Percentiles rank a stretch among this genome's conserved stretches.
Conservation (phyloP, 805 yeast species). For the Yarrowia phangngaensis region DNA sequence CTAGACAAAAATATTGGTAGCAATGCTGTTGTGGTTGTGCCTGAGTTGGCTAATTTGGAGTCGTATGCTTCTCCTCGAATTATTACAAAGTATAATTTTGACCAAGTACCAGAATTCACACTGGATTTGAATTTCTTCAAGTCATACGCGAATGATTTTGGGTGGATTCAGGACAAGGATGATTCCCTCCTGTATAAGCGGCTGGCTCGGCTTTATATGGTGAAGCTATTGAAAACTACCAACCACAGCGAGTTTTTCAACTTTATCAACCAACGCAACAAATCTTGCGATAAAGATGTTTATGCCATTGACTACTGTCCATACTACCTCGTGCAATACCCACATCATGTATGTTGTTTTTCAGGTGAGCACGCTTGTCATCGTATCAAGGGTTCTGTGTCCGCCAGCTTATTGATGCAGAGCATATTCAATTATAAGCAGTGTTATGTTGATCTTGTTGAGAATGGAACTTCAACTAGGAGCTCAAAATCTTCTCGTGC, state of each 20-base stretch:
- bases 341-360: not conserved
- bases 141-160: not conserved
- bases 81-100: not conserved
- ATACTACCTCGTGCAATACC: constrained; percentile 1
- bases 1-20: constrained; percentile 8
- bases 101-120: not conserved
- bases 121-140: not conserved
- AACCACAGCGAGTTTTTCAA: not conserved
- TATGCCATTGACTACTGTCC: constrained; percentile 7
- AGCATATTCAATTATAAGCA: constrained; percentile 1
- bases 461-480: not conserved
- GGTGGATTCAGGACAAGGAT: constrained; percentile 6
- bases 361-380: constrained; percentile 2
- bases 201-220: constrained; percentile 8
- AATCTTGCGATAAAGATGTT: constrained; percentile 2
- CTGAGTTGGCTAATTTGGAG: constrained; percentile 10
- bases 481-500: too few species aligned
- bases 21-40: constrained; percentile 7
- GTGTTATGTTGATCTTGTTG: not conserved
- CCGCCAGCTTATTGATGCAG: constrained; percentile 17
- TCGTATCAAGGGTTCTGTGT: not conserved
- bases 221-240: not conserved
- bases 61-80: constrained; percentile 7
- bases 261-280: constrained; percentile 4
- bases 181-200: constrained; percentile 3